These are phyloP conservation scores for Xylaria curta DNA, from an alignment of 495 filamentous ascomycete genomes.

Conservation along the genomic window DNA sequence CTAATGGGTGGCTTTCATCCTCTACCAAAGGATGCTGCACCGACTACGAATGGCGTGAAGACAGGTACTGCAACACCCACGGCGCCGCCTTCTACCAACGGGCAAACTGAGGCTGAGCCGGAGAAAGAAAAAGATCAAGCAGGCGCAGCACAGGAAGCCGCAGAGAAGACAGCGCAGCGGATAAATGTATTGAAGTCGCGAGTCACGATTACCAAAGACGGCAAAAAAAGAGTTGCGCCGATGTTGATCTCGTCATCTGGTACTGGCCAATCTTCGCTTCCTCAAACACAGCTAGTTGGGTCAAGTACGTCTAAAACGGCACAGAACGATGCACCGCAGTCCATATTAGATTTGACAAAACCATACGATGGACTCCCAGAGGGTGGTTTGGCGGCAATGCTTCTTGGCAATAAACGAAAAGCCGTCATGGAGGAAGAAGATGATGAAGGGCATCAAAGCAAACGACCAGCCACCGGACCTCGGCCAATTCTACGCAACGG, in stretches of 20 bases:
- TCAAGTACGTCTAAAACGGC: slow-evolving; percentile 65
- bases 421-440: slow-evolving; percentile 70
- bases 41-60: slow-evolving; percentile 51
- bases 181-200: slow-evolving; percentile 84
- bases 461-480: slow-evolving; percentile 70
- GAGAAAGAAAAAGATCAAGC: slow-evolving; percentile 48
- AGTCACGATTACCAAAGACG: slow-evolving; percentile 94
- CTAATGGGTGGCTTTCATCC: slow-evolving; percentile 84
- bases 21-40: slow-evolving; percentile 41
- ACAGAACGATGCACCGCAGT: slow-evolving; percentile 77
- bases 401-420: slow-evolving; percentile 94
- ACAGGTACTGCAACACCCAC: slow-evolving; percentile 36
- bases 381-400: slow-evolving; percentile 81
- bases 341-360: slow-evolving; percentile 88
- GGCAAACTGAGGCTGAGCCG: slow-evolving; percentile 45
- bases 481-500: slow-evolving; percentile 77
- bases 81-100: slow-evolving; percentile 41
- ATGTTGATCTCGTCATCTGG: slow-evolving; percentile 87
- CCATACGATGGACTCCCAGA: slow-evolving; percentile 93
- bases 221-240: slow-evolving; percentile 93
- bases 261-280: slow-evolving; percentile 83
- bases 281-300: slow-evolving; percentile 80
- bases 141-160: slow-evolving; percentile 50
- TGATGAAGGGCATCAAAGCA: slow-evolving; percentile 65
- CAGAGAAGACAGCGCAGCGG: slow-evolving; percentile 65